phyloP scores from a whole-genome alignment of 306 rosid genomes.

The Lathyrus tuberosus region DNA sequence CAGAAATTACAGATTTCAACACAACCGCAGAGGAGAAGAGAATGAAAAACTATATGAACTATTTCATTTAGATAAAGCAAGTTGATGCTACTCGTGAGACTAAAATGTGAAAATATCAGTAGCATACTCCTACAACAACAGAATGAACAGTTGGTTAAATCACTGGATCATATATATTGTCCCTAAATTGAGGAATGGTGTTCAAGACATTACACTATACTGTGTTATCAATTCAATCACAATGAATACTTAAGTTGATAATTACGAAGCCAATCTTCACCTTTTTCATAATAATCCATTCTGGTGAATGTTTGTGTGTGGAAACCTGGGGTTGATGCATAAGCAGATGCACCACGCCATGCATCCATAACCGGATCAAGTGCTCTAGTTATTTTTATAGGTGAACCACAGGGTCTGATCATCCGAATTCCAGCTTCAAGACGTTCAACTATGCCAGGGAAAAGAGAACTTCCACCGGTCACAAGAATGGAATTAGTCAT shows the following conservation, averaged over 20 bases:
- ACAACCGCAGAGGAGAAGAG: background rate
- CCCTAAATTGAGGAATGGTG: constrained; percentile 21
- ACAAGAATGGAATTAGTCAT: constrained; percentile 70
- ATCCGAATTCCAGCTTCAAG: constrained; percentile 84
- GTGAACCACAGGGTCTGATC: constrained; percentile 82
- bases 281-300: constrained; percentile 79
- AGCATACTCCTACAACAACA: constrained; percentile 2
- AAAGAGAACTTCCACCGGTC: constrained; percentile 87
- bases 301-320: constrained; percentile 77
- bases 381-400: constrained; percentile 74
- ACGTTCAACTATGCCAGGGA: constrained; percentile 78
- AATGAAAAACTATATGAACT: background rate
- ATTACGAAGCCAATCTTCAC: constrained; percentile 83
- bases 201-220: constrained; percentile 30
- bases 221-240: constrained; percentile 33
- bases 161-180: background rate
- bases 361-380: constrained; percentile 89
- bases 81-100: background rate
- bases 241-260: constrained; percentile 70
- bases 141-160: constrained; percentile 9
- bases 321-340: constrained; percentile 68
- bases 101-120: constrained; percentile 22
- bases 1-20: background rate
- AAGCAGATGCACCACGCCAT: constrained; percentile 93
- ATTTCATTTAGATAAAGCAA: background rate